These are phyloP conservation scores for Anisodus tanguticus DNA, from an alignment of 257 asterid genomes.

Conservation along the genomic window DNA sequence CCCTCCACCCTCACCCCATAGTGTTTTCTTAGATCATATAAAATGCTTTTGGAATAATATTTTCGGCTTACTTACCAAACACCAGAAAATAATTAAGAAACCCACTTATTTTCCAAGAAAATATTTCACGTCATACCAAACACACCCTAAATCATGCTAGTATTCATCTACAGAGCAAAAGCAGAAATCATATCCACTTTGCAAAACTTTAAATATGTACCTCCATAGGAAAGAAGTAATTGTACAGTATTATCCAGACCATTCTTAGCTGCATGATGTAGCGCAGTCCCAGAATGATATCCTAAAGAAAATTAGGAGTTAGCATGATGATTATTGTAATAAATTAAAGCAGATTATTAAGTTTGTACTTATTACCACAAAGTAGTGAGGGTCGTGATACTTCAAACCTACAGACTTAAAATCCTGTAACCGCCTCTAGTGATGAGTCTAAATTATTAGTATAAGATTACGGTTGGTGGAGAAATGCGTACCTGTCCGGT, in stretches of 20 bases:
- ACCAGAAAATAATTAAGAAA: no score
- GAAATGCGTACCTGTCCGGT: constrained; percentile 65
- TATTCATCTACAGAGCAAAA: not conserved
- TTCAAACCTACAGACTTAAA: not conserved
- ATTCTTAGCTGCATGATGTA: constrained; percentile 95
- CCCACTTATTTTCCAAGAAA: no score
- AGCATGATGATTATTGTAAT: not conserved
- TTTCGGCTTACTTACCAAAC: no score
- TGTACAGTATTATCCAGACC: constrained; percentile 85
- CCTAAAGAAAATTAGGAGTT: constrained; percentile 51
- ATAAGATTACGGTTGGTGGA: not conserved
- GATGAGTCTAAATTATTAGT: not conserved
- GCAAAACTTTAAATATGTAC: constrained; percentile 39
- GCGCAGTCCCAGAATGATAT: constrained; percentile 82
- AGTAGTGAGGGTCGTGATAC: not conserved
- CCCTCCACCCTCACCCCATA: no score
- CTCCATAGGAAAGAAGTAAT: constrained; percentile 88
- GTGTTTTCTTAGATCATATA: no score
- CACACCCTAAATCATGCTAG: not conserved
- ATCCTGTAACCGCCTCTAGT: not conserved
- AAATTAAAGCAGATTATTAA: not conserved
- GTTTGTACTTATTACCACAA: not conserved
- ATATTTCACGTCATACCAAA: no score
- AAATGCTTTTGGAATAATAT: no score
- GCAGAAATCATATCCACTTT: not conserved